Conservation (phyloP, 129 eudicot species). For the Escallonia rubra region DNA sequence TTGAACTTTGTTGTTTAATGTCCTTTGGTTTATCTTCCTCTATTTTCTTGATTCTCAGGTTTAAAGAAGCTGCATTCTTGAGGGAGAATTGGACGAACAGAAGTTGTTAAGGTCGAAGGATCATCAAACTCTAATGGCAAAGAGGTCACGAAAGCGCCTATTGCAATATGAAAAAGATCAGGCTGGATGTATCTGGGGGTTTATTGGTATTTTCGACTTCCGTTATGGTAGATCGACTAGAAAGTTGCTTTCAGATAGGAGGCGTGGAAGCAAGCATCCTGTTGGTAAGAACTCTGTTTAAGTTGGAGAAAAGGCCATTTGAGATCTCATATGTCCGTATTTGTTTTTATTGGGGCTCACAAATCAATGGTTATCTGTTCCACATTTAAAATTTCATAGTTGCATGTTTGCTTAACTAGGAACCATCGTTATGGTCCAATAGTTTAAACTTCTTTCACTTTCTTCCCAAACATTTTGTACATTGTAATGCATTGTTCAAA, state of each 20-base stretch:
- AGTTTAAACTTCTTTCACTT: not conserved
- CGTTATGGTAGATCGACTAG: slow-evolving; percentile 63
- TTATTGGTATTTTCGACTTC: slow-evolving; percentile 66
- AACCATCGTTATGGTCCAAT: not conserved
- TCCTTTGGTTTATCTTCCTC: not conserved
- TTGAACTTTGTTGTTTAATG: not conserved
- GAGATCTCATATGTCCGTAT: not conserved
- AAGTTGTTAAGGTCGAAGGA: slow-evolving; percentile 14
- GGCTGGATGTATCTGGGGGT: slow-evolving; percentile 78
- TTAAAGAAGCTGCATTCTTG: slow-evolving; percentile 1
- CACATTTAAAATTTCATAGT: too few relatives aligned
- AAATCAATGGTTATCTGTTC: not conserved
- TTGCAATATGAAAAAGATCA: slow-evolving; percentile 44
- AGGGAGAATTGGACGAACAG: slow-evolving; percentile 14
- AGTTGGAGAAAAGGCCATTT: not conserved
- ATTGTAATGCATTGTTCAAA: too few relatives aligned
- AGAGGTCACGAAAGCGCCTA: slow-evolving; percentile 51
- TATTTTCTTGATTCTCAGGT: slow-evolving; percentile 25
- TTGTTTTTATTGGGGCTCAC: not conserved
- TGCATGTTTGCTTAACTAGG: not conserved
- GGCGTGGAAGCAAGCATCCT: slow-evolving; percentile 25
- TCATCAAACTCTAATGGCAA: slow-evolving; percentile 44
- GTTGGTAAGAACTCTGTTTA: slow-evolving; percentile 43
- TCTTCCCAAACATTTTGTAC: not conserved
- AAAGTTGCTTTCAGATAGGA: slow-evolving; percentile 59